Evolutionary conservation across 805 yeast genomes (phyloP).

Genomic region (Wickerhamiella occidentalis): DNA sequence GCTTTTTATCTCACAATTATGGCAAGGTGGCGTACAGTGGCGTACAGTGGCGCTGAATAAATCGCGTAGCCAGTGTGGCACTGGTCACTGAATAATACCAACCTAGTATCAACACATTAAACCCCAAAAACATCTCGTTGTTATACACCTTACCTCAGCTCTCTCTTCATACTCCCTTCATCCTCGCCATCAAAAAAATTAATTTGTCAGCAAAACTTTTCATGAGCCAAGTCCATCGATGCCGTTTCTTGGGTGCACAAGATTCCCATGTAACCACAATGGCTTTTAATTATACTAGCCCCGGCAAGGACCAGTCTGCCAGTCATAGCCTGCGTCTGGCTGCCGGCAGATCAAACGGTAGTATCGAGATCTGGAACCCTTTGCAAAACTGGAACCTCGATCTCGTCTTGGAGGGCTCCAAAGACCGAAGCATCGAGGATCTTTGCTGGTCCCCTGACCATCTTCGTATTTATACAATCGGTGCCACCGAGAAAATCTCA

Average conservation of each 20-base stretch:
- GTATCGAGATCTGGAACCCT: constrained; percentile 93
- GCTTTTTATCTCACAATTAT: too few relatives aligned
- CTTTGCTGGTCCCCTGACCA: constrained; percentile 57
- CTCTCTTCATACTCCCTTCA: too few relatives aligned
- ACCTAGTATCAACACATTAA: too few relatives aligned
- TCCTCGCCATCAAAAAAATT: background rate
- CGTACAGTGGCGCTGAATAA: too few relatives aligned
- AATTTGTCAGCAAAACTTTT: constrained; percentile 1
- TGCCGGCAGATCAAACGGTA: constrained; percentile 87
- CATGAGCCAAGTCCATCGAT: constrained; percentile 50
- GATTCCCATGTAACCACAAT: constrained; percentile 76
- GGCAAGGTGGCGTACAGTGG: too few relatives aligned
- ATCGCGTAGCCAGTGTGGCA: too few relatives aligned
- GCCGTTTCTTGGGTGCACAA: constrained; percentile 79
- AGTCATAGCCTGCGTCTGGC: constrained; percentile 55
- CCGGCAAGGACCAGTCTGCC: constrained; percentile 36
- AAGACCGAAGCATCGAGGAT: constrained; percentile 79
- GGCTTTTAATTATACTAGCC: constrained; percentile 52
- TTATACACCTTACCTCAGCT: too few relatives aligned
- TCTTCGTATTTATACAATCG: constrained; percentile 76
- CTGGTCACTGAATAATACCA: too few relatives aligned
- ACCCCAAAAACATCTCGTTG: too few relatives aligned
- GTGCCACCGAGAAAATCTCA: constrained; percentile 81
- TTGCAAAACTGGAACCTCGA: constrained; percentile 69
- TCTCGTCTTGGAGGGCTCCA: constrained; percentile 56